Evolutionary conservation across 2,329 filamentous ascomycete genomes (phyloP).

Genomic region (Paraphaeosphaeria sporulosa): DNA sequence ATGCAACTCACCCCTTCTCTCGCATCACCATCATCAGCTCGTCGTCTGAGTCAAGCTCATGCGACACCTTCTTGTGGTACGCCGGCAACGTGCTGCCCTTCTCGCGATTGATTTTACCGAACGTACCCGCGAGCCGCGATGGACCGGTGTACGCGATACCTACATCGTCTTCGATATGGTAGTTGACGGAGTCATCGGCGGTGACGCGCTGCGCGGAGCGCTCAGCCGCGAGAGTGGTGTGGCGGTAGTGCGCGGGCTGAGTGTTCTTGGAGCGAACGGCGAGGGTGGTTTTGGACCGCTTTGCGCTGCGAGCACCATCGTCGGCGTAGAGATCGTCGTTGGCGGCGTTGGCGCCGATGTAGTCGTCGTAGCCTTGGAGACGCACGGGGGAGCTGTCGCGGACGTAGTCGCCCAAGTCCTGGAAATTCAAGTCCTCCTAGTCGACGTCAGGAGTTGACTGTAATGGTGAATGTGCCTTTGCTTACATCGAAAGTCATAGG

Average conservation of each 20-base stretch:
- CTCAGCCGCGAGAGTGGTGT: conserved; percentile 15
- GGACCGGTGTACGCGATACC: conserved; percentile 14
- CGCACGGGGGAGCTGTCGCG: conserved; percentile 15
- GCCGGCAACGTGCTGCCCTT: conserved; percentile 50
- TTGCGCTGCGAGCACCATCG: neutral
- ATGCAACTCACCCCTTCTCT: conserved; percentile 35
- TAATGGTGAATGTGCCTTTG: neutral
- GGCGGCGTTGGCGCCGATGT: conserved; percentile 8
- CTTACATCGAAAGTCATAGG: neutral
- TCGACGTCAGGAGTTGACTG: neutral
- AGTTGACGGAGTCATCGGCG: conserved; percentile 24
- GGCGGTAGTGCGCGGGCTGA: conserved; percentile 15
- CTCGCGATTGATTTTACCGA: conserved; percentile 28
- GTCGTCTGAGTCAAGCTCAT: conserved; percentile 58
- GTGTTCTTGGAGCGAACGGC: conserved; percentile 21
- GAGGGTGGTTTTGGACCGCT: conserved; percentile 3
- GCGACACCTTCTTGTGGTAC: conserved; percentile 51
- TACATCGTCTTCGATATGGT: conserved; percentile 33
- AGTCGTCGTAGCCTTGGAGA: conserved; percentile 16
- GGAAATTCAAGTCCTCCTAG: conserved; percentile 28
- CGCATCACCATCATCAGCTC: conserved; percentile 55
- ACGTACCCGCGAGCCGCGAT: conserved; percentile 30
- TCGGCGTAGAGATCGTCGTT: neutral
- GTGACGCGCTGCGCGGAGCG: conserved; percentile 22
- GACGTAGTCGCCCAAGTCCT: conserved; percentile 23